Evolutionary conservation across 2,329 filamentous ascomycete genomes (phyloP).

Genomic region (Coniochaeta sp.): DNA sequence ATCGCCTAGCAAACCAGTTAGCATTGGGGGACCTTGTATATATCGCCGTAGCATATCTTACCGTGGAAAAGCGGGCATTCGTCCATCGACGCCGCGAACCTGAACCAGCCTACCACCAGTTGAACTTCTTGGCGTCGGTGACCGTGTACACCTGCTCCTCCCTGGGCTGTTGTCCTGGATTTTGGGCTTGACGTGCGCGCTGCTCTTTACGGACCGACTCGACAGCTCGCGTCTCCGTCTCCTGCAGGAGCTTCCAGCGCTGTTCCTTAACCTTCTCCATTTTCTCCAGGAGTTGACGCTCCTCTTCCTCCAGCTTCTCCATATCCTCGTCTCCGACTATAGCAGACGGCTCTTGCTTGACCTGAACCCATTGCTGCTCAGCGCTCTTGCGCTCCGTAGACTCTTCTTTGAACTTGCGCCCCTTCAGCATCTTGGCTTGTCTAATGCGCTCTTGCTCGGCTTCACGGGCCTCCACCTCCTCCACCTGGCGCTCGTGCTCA

Average conservation of each 20-base stretch:
- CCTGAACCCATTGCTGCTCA: neutral
- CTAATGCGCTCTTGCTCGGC: neutral
- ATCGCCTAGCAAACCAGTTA: too few relatives aligned
- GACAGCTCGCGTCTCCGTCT: neutral
- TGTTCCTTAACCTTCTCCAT: slow-evolving; percentile 4
- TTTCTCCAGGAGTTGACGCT: neutral
- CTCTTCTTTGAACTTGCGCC: neutral
- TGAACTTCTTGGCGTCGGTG: neutral
- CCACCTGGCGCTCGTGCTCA: neutral
- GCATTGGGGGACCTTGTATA: neutral
- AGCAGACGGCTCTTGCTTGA: neutral
- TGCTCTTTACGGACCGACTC: neutral
- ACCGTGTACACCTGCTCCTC: neutral
- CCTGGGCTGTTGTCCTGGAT: neutral
- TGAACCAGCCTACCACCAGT: neutral
- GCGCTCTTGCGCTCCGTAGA: neutral
- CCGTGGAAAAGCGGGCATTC: neutral
- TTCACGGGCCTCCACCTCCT: neutral
- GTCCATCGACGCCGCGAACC: neutral
- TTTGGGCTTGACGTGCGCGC: neutral
- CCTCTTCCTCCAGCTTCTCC: neutral
- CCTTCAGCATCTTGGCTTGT: neutral
- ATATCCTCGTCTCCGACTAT: neutral
- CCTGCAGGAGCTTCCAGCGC: slow-evolving; percentile 4
- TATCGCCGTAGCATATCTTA: neutral